Conservation (phyloP, 2,329 filamentous ascomycete genomes). For the Colletotrichum abscissum region DNA sequence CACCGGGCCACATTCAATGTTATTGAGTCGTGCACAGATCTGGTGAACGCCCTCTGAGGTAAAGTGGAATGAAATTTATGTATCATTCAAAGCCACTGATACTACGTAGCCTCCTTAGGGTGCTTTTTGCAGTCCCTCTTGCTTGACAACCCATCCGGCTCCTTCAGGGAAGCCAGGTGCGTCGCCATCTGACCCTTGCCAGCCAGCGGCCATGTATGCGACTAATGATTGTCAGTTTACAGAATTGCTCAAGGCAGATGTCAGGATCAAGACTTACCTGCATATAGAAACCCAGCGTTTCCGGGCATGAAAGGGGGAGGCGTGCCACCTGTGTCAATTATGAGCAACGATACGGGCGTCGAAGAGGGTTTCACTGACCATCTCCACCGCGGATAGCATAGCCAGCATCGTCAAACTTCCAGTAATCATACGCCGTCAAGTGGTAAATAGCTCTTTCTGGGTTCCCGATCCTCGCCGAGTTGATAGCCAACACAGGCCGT, state of each 20-base stretch:
- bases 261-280: constrained; percentile 36
- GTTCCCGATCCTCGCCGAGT: constrained; percentile 54
- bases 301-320: constrained; percentile 51
- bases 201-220: constrained; percentile 46
- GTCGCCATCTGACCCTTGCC: constrained; percentile 38
- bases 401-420: constrained; percentile 53
- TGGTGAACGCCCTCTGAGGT: too few relatives aligned
- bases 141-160: constrained; percentile 47
- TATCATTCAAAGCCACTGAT: background rate
- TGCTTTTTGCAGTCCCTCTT: constrained; percentile 48
- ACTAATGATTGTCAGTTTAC: constrained; percentile 38
- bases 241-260: accelerated
- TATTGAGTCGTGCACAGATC: too few relatives aligned
- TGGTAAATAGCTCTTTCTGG: constrained; percentile 53
- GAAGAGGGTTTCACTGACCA: constrained; percentile 19
- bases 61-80: too few relatives aligned
- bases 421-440: constrained; percentile 54
- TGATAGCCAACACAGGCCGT: constrained; percentile 58
- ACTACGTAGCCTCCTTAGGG: background rate
- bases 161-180: constrained; percentile 50
- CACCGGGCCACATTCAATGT: too few relatives aligned
- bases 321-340: constrained; percentile 27
- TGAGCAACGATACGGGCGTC: background rate
- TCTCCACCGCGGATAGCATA: constrained; percentile 45
- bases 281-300: constrained; percentile 50